Base-by-base conservation (phyloP, 495 filamentous ascomycete genomes). In the Penicillium pulvis region DNA sequence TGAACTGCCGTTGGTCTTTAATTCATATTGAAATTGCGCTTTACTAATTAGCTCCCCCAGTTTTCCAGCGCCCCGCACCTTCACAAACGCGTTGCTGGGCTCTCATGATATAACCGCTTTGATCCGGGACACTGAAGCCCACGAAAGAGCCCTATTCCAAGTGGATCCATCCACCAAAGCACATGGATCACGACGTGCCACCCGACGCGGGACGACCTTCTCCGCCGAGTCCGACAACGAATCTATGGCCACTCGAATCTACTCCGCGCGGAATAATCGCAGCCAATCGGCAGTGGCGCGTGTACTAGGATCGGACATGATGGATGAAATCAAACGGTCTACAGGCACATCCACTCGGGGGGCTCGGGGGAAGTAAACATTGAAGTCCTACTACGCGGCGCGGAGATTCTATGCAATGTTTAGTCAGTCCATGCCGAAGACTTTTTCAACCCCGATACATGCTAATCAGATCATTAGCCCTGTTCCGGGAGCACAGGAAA, bases 71-170 rank as follows among this genome's bases (percentile, higher is more conserved):
- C 90, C 94, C n/a, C 95, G 91, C 65, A 90, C 93, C 67, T 98
- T 98, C 75, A 96, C 93, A 61, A 97, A 96, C 73, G 91, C 94
- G 35, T 83, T 98, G 43, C 84, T 98, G 50, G 86, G 87, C 55
- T 83, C 84, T 56, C 89, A 90, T 66, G 94, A 98, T 71, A 97
- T 98, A 63, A 97, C 95, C 10, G 83, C 91, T 11, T 72, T 98
- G 14, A 97, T 98, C 63, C 90, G 94, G 55, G 94, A 98, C 72
- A 97, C 93, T 31, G 94, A 98, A 74, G 77, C 86, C 17, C 94
- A 98, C 76, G 94, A 98, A 75, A 89, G 93, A 63, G 95, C 93
- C 14, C 83, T 98, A 4, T 98, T 98, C 77, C 92, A 93, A 36
- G 86, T 95, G 9, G 90, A 92, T 6, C 85, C 90, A 0, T 80